Conservation (phyloP, 768 basidiomycete genomes). For the Macrolepiota fuliginosa region DNA sequence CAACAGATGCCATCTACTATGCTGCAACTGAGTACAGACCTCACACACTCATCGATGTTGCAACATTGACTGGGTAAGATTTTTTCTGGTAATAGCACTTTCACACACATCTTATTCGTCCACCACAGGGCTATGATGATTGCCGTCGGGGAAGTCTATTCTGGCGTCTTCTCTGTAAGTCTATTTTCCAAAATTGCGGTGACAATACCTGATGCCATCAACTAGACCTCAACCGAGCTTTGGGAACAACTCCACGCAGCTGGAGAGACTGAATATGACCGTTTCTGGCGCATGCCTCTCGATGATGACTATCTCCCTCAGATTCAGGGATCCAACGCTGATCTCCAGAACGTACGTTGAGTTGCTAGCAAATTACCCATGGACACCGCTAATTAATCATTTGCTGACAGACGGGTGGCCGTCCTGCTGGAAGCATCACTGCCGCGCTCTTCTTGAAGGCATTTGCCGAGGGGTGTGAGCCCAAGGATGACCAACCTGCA, state of each 20-base stretch:
- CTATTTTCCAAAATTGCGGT: not conserved
- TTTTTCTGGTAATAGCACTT: not conserved
- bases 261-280: conserved; percentile 73
- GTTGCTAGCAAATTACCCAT: not conserved
- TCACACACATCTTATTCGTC: not conserved
- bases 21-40: conserved; percentile 74
- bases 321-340: conserved; percentile 76
- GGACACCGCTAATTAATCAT: not conserved
- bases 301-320: conserved; percentile 79
- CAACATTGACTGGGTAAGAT: conserved; percentile 76
- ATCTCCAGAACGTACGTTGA: conserved; percentile 67
- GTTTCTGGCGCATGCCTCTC: conserved; percentile 90
- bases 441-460: conserved; percentile 87
- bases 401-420: conserved; percentile 61
- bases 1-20: conserved; percentile 79
- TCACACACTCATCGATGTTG: conserved; percentile 82
- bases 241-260: conserved; percentile 70
- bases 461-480: conserved; percentile 74
- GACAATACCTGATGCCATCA: not conserved
- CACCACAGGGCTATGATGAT: conserved; percentile 59
- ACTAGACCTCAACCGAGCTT: conserved; percentile 68
- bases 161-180: conserved; percentile 76
- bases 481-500: conserved; percentile 51
- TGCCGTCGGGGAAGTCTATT: conserved; percentile 73
- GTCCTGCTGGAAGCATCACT: conserved; percentile 68